A percentile compares a stretch with the other conserved stretches of the same genome.
Conservation (phyloP, 1,284 basidiomycete species). For the Peniophora sp. region DNA sequence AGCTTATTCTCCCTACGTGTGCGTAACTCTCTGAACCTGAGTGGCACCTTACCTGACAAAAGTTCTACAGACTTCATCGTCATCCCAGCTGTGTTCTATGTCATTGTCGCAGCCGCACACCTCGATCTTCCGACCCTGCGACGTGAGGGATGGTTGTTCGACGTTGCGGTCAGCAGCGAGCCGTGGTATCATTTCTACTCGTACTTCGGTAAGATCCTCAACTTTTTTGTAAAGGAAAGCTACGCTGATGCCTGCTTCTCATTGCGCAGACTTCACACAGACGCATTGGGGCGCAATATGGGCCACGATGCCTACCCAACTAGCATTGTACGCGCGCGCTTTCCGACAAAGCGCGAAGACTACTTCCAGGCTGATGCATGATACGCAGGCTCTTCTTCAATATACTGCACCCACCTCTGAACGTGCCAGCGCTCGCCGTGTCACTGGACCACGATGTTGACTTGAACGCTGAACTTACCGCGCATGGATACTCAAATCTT, state of each 20-base stretch:
- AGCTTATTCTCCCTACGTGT: slow-evolving; percentile 90
- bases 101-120: slow-evolving; percentile 59
- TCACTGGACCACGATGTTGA: slow-evolving; percentile 88
- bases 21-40: slow-evolving; percentile 21
- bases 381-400: slow-evolving; percentile 79
- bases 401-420: slow-evolving; percentile 89
- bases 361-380: slow-evolving; percentile 3
- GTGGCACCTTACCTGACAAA: neutral
- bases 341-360: slow-evolving; percentile 13
- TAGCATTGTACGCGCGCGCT: slow-evolving; percentile 53
- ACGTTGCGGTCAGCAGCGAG: slow-evolving; percentile 55
- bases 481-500: slow-evolving; percentile 90
- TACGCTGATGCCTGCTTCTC: too few relatives aligned
- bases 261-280: slow-evolving; percentile 55
- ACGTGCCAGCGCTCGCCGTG: slow-evolving; percentile 91
- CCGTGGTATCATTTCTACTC: slow-evolving; percentile 82
- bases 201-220: slow-evolving; percentile 65
- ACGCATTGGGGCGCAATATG: slow-evolving; percentile 62
- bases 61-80: slow-evolving; percentile 66
- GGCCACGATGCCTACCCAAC: slow-evolving; percentile 75
- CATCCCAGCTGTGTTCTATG: slow-evolving; percentile 83
- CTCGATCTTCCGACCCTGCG: slow-evolving; percentile 61
- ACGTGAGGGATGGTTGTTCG: slow-evolving; percentile 82
- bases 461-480: slow-evolving; percentile 89
- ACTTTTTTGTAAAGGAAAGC: too few relatives aligned